Evolutionary conservation across 2,329 filamentous ascomycete genomes (phyloP).

Genomic region (Colletotrichum cordylinicola): DNA sequence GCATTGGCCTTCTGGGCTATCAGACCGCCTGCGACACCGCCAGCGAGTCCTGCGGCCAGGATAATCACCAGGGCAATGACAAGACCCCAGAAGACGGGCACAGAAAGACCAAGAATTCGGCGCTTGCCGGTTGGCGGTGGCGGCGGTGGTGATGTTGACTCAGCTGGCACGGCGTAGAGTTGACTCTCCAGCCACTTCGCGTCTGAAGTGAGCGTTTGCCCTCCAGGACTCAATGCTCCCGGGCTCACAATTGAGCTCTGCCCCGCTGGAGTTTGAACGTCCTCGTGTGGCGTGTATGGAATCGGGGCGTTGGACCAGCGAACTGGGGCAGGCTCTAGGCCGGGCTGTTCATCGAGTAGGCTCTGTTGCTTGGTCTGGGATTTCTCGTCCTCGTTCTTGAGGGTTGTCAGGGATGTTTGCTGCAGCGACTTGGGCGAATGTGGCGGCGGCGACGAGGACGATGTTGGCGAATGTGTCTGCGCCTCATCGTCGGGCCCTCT

Average conservation of each 20-base stretch:
- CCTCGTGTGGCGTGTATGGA: not conserved
- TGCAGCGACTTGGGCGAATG: not conserved
- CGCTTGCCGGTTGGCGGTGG: not conserved
- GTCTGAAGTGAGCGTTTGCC: not conserved
- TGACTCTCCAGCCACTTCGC: not conserved
- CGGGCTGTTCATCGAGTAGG: not conserved
- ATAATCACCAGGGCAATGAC: slow-evolving; percentile 20
- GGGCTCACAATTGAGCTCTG: not conserved
- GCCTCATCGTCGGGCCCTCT: not conserved
- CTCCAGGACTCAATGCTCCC: not conserved
- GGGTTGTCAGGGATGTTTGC: not conserved
- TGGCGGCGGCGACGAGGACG: not conserved
- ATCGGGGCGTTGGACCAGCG: not conserved
- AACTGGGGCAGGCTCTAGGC: not conserved
- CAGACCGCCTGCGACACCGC: slow-evolving; percentile 24
- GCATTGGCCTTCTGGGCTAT: slow-evolving; percentile 11
- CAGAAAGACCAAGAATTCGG: slow-evolving; percentile 22
- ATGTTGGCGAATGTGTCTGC: not conserved
- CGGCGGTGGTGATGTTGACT: not conserved
- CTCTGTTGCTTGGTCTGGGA: not conserved
- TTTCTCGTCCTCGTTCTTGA: not conserved
- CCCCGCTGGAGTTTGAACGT: not conserved
- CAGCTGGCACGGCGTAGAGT: not conserved
- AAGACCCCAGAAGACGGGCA: slow-evolving; percentile 24
- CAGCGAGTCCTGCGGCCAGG: slow-evolving; percentile 21